A percentile compares a stretch with the other conserved stretches of the same genome.
phyloP scores from a whole-genome alignment of 345 rosid genomes.

The Eucalyptus marginata region DNA sequence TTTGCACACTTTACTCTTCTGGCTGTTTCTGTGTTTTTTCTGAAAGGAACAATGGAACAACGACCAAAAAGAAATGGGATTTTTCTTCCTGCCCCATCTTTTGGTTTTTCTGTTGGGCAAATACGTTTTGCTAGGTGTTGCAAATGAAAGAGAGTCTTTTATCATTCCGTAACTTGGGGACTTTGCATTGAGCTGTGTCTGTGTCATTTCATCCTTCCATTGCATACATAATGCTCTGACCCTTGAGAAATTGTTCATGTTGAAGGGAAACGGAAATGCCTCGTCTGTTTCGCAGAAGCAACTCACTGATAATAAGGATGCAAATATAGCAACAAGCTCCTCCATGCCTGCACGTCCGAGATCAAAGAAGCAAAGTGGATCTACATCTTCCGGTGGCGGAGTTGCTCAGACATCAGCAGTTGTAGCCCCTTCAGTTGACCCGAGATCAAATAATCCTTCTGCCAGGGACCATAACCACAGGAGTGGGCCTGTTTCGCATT shows the following conservation, averaged over 20 bases:
- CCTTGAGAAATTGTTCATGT: not conserved
- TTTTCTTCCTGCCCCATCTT: not conserved
- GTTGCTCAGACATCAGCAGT: conserved; percentile 25
- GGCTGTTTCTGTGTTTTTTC: not conserved
- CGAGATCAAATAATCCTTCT: conserved; percentile 22
- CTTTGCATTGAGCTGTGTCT: not conserved
- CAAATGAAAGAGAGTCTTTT: not conserved
- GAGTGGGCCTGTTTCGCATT: conserved; percentile 35
- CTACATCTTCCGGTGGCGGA: conserved; percentile 21
- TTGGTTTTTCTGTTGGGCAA: not conserved
- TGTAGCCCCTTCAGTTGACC: conserved; percentile 17
- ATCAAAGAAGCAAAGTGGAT: conserved; percentile 20
- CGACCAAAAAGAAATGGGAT: not conserved
- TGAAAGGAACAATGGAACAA: not conserved
- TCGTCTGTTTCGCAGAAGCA: conserved; percentile 17
- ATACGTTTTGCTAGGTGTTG: not conserved
- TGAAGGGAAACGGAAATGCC: conserved; percentile 24
- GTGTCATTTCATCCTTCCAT: not conserved
- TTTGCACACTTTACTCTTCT: not conserved
- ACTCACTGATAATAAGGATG: conserved; percentile 8
- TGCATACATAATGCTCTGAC: not conserved
- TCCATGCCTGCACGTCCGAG: conserved; percentile 18
- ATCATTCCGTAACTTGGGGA: not conserved
- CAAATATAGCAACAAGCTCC: conserved; percentile 20
- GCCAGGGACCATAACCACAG: conserved; percentile 44